Base-by-base conservation (phyloP, 306 rosid genomes). In the Rosa multiflora region DNA sequence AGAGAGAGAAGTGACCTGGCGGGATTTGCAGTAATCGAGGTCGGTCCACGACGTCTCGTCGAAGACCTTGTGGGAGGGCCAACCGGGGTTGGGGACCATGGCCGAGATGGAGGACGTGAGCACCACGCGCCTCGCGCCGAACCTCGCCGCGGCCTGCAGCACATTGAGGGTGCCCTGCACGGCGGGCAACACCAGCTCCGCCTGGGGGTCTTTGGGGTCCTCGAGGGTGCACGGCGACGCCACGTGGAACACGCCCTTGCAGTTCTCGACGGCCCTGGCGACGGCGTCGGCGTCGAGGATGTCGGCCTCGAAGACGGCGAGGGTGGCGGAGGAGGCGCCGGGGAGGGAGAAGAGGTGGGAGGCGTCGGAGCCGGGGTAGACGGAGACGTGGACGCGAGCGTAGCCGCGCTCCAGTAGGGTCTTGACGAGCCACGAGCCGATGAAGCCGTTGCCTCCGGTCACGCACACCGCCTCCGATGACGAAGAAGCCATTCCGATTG, bases 31-130 rank as follows among this genome's bases (percentile, higher is more conserved):
- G 87, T 82, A 90, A 4, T 87, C 90, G 11, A 90, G 86, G 75
- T 94, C 93, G 5, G 97, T 94, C 98, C 98, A 92, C 0, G 97
- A 92, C 6, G 87, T 69, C 82, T 92, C 98, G 49, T 94, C 97
- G 6, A 87, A 49, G 7, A 70, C 35, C 76, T 66, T 85, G 1
- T 76, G 56, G 8, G 76, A 21, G 2, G 97, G 94, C 98, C 98
- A 94, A 8, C 26, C 37, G 1, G 94, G 94, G 67, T 94, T 94
- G 0, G 98, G 97, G 0, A 92, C 97, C 78, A 94, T 5, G 37
- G 97, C 97, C 4, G 98, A 94, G 29, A 94, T 94, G 1, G 98
- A 94, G 17, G 98, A 94, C 6, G 97, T 92, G 70, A 94, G 83
- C 0, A 94, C 93, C 69, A 92, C 94, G 70, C 98, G 92, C 85